Base-by-base conservation (phyloP, 2,329 filamentous ascomycete species). In the Emergomyces orientalis region DNA sequence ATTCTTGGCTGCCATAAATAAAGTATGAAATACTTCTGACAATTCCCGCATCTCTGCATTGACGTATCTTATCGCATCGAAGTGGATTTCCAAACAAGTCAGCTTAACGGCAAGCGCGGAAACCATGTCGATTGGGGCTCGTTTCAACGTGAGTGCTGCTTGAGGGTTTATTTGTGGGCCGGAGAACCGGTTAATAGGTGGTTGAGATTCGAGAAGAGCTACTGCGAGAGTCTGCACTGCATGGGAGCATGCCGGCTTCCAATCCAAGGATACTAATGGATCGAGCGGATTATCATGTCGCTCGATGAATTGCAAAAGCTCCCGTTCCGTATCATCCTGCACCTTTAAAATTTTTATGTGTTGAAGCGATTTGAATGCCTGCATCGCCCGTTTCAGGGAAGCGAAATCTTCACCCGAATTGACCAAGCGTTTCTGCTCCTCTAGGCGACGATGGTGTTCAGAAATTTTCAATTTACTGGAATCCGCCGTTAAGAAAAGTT, bases 261-360 rank as follows among this genome's bases (percentile, higher is more conserved):
- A 88, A 66, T 81, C 79, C 30, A 86, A 76, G 65, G 81, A 77
- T 17, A 83, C 76, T 19, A 81, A 74, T 25, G 78, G 73, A 62
- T 76, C 77, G 43, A 72, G 69, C 30, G 78, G 69, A 62, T 78
- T 73, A 54, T 79, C 76, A 63, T 80, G 77, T 57, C 78, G 74
- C 56, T 78, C 76, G 54, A 86, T 77, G 66, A 81, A 82, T 19
- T 78, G 75, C 55, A 83, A 75, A 17, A 86, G 76, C 27, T 78
- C 73, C 56, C 79, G 79, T 68, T 88, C 85, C 64, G 83, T 78
- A 64, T 81, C 76, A 64, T 88, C 85, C 66, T 85, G 82, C 14
- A 88, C 75, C 6, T 84, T 81, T 32, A 88, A 79, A 17, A 89
- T 80, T 65, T 88, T 85, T 59, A 88, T 80, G 69, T 88, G 82